Base-by-base conservation (phyloP, 331 rosid genomes). In the Erythrophleum ivorense region DNA sequence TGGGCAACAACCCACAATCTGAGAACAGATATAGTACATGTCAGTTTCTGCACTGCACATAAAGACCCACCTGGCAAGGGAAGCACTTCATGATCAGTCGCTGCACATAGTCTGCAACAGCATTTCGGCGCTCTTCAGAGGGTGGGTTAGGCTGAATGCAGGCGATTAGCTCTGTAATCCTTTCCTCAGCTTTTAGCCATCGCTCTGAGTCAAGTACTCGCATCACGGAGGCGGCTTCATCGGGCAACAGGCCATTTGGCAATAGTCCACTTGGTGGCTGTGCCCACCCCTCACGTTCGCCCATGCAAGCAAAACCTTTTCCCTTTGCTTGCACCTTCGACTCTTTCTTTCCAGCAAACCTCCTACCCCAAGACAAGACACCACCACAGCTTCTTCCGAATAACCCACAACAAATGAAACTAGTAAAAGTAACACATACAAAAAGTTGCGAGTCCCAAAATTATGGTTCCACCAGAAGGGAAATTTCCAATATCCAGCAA, bases 81-180 rank as follows among this genome's bases (percentile, higher is more conserved):
- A 94, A 92, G 91, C 99, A 96, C 80, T 87, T 89, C 78, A 60
- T 82, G 75, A 96, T 89, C 81, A 94, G 85, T 82, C 91, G 86
- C 87, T 92, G 92, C 80, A 96, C 97, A 81, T 96, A 94, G 79
- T 86, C 88, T 0, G 98, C 98, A 31, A 96, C 98, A 0, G 97
- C 94, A 89, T 88, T 89, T 49, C 99, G 76, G 48, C 93, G 95
- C 19, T 81, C 90, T 82, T 94, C 99, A 0, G 99, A 94, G 69
- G 95, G 94, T 4, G 82, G 70, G 81, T 92, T 96, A 79, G 99
- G 99, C 94, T 94, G 97, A 88, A 96, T 96, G 91, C 97, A 83
- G 80, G 92, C 89, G 66, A 96, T 96, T 2, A 96, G 94, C 86
- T 92, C 95, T n/a, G 92, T 89, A 29, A 95, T 94, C 89, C 95